phyloP scores from a whole-genome alignment of 495 filamentous ascomycete genomes.

The Aspergillus nanangensis region DNA sequence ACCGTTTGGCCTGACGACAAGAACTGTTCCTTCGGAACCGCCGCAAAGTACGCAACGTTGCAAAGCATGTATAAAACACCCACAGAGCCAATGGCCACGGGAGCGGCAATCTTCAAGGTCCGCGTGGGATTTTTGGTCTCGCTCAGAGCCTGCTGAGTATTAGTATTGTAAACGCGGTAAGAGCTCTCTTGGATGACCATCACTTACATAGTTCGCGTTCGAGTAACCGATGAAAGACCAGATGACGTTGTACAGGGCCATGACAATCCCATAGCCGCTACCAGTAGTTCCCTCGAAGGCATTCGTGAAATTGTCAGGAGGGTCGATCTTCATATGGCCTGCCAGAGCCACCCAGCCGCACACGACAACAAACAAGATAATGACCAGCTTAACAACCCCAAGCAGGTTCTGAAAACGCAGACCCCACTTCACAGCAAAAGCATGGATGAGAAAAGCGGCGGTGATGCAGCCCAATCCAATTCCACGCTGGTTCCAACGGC shows the following conservation, averaged over 20 bases:
- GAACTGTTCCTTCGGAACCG: constrained; percentile 60
- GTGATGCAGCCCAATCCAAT: constrained; percentile 64
- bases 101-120: constrained; percentile 61
- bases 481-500: constrained; percentile 64
- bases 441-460: constrained; percentile 57
- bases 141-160: constrained; percentile 44
- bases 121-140: constrained; percentile 60
- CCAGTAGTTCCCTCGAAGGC: constrained; percentile 57
- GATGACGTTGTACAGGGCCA: constrained; percentile 61
- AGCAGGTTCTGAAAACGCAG: constrained; percentile 62
- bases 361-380: constrained; percentile 63
- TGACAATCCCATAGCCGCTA: constrained; percentile 57
- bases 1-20: constrained; percentile 54
- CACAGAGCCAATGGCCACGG: constrained; percentile 55
- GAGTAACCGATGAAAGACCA: constrained; percentile 65
- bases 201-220: constrained; percentile 51
- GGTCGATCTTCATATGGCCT: constrained; percentile 35
- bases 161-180: background rate
- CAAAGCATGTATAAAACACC: constrained; percentile 63
- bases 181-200: background rate
- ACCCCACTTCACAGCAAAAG: constrained; percentile 61
- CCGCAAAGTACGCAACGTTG: constrained; percentile 71
- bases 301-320: constrained; percentile 61
- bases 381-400: constrained; percentile 62
- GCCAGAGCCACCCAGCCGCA: constrained; percentile 60